Percentiles rank a stretch among this genome's conserved stretches.
These are phyloP conservation scores for Cardamine resedifolia DNA, from an alignment of 345 rosid genomes.

Conservation along the genomic window DNA sequence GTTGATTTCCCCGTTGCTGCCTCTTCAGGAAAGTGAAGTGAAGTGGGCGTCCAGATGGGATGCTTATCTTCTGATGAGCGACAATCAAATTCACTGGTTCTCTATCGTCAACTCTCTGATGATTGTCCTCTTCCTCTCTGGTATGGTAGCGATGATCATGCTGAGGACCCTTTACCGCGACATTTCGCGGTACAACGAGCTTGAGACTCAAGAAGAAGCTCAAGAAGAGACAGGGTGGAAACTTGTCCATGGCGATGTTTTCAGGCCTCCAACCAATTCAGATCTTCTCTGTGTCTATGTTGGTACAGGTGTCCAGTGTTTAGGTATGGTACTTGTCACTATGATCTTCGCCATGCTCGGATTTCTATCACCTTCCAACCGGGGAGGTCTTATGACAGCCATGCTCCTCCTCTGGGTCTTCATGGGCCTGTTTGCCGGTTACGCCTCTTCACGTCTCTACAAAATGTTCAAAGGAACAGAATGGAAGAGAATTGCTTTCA, in stretches of 20 bases:
- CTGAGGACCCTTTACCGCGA: constrained; percentile 77
- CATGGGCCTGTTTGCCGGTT: constrained; percentile 82
- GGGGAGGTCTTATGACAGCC: constrained; percentile 89
- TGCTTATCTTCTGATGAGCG: constrained; percentile 79
- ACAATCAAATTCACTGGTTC: constrained; percentile 83
- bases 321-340: constrained; percentile 74
- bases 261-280: constrained; percentile 69
- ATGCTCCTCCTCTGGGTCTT: constrained; percentile 83
- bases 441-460: constrained; percentile 60
- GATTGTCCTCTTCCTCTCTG: constrained; percentile 82
- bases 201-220: constrained; percentile 86
- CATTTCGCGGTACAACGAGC: constrained; percentile 76
- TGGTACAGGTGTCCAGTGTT: constrained; percentile 77
- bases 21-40: constrained; percentile 66
- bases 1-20: not conserved
- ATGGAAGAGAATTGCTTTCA: constrained; percentile 71
- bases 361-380: constrained; percentile 76
- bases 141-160: constrained; percentile 90
- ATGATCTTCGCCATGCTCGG: constrained; percentile 78
- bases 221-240: constrained; percentile 92
- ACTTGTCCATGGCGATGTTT: constrained; percentile 78
- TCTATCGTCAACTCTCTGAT: constrained; percentile 78
- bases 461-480: constrained; percentile 80
- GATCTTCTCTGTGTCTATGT: constrained; percentile 69
- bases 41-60: constrained; percentile 95